Percentiles rank a stretch among this genome's conserved stretches.
Conservation (phyloP, 768 basidiomycete species). For the Sistotremastrum niveocremeum region DNA sequence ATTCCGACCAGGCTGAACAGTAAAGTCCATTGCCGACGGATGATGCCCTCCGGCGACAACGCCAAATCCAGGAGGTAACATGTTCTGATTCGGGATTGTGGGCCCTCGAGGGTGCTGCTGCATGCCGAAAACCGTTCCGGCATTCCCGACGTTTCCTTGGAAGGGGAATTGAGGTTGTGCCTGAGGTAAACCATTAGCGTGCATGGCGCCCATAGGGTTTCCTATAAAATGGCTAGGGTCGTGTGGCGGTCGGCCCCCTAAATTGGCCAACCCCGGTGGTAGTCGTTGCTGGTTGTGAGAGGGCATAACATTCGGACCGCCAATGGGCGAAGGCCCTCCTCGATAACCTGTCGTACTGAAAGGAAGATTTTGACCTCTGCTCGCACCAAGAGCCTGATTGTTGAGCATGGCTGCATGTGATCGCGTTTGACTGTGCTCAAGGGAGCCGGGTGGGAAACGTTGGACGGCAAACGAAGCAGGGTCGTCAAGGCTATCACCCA, state of each 20-base stretch:
- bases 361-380: conserved; percentile 35
- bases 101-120: conserved; percentile 39
- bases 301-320: conserved; percentile 31
- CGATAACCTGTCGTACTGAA: conserved; percentile 49
- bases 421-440: conserved; percentile 45
- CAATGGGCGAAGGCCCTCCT: conserved; percentile 53
- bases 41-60: conserved; percentile 34
- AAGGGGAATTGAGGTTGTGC: conserved; percentile 25
- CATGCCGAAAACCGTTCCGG: conserved; percentile 12
- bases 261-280: conserved; percentile 69
- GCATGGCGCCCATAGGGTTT: background rate
- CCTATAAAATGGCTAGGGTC: conserved; percentile 53
- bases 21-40: conserved; percentile 34
- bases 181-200: conserved; percentile 7
- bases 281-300: conserved; percentile 43
- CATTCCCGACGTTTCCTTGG: conserved; percentile 17
- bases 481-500: conserved; percentile 32
- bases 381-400: conserved; percentile 35
- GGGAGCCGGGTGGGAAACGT: conserved; percentile 35
- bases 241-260: conserved; percentile 71
- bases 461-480: conserved; percentile 46
- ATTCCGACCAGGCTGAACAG: conserved; percentile 30
- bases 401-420: conserved; percentile 34
- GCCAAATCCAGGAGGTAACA: conserved; percentile 22
- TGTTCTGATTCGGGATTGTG: background rate